Evolutionary conservation across 495 filamentous ascomycete species (phyloP).

Genomic region (Cercophora samala): DNA sequence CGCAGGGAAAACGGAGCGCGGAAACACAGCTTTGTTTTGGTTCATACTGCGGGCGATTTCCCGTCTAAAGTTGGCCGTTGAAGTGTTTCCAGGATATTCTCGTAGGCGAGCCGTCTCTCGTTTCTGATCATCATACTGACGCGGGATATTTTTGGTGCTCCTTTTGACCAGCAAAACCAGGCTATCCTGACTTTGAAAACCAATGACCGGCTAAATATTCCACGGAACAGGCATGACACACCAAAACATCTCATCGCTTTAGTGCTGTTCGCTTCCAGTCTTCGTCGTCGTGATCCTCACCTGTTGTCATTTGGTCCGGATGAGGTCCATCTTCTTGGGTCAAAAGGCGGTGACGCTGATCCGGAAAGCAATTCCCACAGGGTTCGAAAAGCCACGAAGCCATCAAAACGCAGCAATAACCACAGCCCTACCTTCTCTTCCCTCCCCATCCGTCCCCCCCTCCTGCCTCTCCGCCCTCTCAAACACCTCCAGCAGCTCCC

Average conservation of each 20-base stretch:
- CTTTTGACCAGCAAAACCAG: background rate
- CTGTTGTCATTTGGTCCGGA: background rate
- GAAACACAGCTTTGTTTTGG: background rate
- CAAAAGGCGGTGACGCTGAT: no score
- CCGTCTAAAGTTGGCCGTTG: no score
- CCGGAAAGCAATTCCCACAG: no score
- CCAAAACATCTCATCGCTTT: constrained; percentile 11
- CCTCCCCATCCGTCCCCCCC: constrained; percentile 24
- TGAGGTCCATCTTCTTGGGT: background rate
- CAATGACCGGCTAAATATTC: background rate
- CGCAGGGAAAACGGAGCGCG: background rate
- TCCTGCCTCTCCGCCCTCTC: constrained; percentile 56
- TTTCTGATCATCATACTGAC: background rate
- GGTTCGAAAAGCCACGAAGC: background rate
- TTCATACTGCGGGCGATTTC: background rate
- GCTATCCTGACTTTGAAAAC: background rate
- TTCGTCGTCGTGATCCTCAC: background rate
- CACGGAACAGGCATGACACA: constrained; percentile 2
- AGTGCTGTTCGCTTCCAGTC: constrained; percentile 3
- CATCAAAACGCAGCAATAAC: constrained; percentile 50
- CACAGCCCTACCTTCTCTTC: constrained; percentile 54
- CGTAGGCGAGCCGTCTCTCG: background rate
- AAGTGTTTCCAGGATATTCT: background rate
- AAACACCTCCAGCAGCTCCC: constrained; percentile 53
- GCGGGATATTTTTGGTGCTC: background rate